Evolutionary conservation across 495 filamentous ascomycete species (phyloP).

Genomic region (Xylaria sp.): DNA sequence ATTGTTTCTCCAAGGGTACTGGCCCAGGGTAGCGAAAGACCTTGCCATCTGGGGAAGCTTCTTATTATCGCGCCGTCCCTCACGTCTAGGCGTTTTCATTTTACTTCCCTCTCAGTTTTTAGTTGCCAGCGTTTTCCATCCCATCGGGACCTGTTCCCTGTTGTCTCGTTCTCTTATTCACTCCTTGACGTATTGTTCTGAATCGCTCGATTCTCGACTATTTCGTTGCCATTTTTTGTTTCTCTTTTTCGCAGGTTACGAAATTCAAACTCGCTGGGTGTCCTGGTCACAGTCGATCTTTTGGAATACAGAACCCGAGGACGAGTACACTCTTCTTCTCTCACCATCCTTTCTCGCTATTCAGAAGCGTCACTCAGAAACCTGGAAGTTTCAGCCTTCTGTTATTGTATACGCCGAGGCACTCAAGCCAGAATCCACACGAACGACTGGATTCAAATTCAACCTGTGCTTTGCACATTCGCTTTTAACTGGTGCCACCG

Average conservation of each 20-base stretch:
- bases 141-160: conserved; percentile 24
- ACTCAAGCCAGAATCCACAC: background rate
- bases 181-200: conserved; percentile 29
- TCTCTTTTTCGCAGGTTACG: conserved; percentile 24
- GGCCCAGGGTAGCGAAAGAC: conserved; percentile 6
- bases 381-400: conserved; percentile 27
- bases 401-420: background rate
- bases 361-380: conserved; percentile 15
- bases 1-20: conserved; percentile 10
- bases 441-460: background rate
- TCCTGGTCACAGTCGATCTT: conserved; percentile 25
- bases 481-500: background rate
- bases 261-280: conserved; percentile 25
- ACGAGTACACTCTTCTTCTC: conserved; percentile 23
- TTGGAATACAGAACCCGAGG: conserved; percentile 24
- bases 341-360: conserved; percentile 18
- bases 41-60: conserved; percentile 33
- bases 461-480: background rate
- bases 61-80: conserved; percentile 26
- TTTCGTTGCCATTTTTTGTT: background rate
- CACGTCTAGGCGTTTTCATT: conserved; percentile 6
- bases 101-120: conserved; percentile 17
- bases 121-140: conserved; percentile 16
- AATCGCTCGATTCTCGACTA: conserved; percentile 25
- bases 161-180: conserved; percentile 27